phyloP scores from a whole-genome alignment of 805 yeast genomes.

The Candida michaelii region DNA sequence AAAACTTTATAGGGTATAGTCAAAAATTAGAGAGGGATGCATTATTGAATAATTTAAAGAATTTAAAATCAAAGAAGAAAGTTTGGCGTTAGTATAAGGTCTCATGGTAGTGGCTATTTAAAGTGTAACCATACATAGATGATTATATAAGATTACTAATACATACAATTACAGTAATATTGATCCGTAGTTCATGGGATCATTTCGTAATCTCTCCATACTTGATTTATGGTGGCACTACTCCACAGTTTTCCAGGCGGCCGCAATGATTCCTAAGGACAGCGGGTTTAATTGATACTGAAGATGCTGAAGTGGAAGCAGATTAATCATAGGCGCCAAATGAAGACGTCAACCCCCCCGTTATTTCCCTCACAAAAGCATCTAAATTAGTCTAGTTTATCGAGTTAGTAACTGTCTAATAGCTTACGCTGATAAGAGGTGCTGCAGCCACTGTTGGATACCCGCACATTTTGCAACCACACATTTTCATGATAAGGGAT shows the following conservation, averaged over 20 bases:
- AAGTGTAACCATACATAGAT: background rate
- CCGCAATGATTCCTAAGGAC: no score
- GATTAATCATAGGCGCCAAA: no score
- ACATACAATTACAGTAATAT: background rate
- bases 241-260: background rate
- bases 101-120: no score
- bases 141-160: background rate
- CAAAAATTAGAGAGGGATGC: conserved; percentile 67
- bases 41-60: conserved; percentile 32
- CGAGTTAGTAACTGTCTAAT: no score
- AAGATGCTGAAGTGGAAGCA: no score
- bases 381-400: no score
- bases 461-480: conserved; percentile 4
- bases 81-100: conserved; percentile 11
- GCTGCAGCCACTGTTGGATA: conserved; percentile 1
- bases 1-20: conserved; percentile 85
- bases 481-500: background rate
- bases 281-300: no score
- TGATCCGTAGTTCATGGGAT: background rate
- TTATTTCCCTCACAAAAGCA: no score
- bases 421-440: no score
- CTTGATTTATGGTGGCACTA: background rate
- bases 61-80: conserved; percentile 20
- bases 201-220: no score
- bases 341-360: no score